A percentile compares a stretch with the other conserved stretches of the same genome.
phyloP scores from a whole-genome alignment of 225 moss, liverwort and hornwort species.

The Ulota crispa region DNA sequence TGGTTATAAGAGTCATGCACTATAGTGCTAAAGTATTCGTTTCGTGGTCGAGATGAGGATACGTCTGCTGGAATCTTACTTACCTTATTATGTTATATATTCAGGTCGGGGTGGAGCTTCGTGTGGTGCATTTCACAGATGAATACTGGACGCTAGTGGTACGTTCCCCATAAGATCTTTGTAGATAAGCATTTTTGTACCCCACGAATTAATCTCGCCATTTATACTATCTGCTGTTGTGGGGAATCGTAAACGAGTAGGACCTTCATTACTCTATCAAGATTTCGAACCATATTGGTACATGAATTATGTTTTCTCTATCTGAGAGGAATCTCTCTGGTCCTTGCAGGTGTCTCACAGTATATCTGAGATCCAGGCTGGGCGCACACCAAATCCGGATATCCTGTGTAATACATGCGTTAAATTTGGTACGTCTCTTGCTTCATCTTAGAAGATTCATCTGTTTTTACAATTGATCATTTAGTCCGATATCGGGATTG shows the following conservation, averaged over 20 bases:
- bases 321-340: neutral
- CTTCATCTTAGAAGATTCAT: neutral
- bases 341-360: constrained; percentile 62
- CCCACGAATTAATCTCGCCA: neutral
- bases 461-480: neutral
- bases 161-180: constrained; percentile 11
- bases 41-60: neutral
- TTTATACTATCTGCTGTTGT: neutral
- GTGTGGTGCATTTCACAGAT: constrained; percentile 91
- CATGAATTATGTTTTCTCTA: constrained; percentile 3
- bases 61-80: constrained; percentile 18
- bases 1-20: too few species aligned
- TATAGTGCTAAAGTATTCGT: constrained; percentile 3
- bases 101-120: constrained; percentile 83
- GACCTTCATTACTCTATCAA: neutral
- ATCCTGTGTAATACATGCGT: constrained; percentile 92
- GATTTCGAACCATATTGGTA: neutral
- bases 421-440: constrained; percentile 74
- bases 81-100: constrained; percentile 20
- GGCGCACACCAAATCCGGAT: constrained; percentile 97
- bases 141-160: constrained; percentile 92
- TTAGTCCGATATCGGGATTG: neutral
- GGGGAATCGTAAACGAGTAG: neutral
- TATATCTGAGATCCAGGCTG: constrained; percentile 80
- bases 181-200: neutral